A percentile compares a stretch with the other conserved stretches of the same genome.
These are phyloP conservation scores for Kwoniella europaea DNA, from an alignment of 768 basidiomycete species.

Conservation along the genomic window DNA sequence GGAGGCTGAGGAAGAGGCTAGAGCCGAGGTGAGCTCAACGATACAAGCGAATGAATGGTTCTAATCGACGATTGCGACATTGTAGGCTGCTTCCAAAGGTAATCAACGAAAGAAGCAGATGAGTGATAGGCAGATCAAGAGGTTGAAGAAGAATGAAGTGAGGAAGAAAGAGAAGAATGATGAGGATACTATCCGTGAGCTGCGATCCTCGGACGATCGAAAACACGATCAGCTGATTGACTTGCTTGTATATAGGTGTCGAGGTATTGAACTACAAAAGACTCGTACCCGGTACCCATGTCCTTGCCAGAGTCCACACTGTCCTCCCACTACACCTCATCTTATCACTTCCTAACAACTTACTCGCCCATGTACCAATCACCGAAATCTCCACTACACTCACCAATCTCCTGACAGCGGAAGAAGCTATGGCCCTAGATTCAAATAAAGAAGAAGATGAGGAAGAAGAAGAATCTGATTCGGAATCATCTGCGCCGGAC, in stretches of 20 bases:
- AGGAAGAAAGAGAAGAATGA: conserved; percentile 48
- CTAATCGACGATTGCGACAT: conserved; percentile 12
- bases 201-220: background rate
- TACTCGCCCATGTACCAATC: conserved; percentile 90
- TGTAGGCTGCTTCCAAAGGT: conserved; percentile 21
- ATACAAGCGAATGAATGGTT: background rate
- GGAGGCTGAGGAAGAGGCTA: conserved; percentile 76
- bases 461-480: conserved; percentile 61
- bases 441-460: conserved; percentile 62
- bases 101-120: conserved; percentile 60
- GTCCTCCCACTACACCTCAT: conserved; percentile 87
- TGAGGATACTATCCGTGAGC: conserved; percentile 63
- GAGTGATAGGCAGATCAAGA: conserved; percentile 55
- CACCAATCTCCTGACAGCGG: conserved; percentile 71
- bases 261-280: conserved; percentile 97
- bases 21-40: conserved; percentile 58
- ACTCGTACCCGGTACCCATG: conserved; percentile 78
- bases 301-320: conserved; percentile 83
- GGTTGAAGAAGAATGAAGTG: conserved; percentile 56
- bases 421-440: conserved; percentile 55
- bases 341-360: conserved; percentile 92
- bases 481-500: conserved; percentile 63
- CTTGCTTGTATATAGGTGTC: conserved; percentile 61
- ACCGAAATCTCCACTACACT: conserved; percentile 84
- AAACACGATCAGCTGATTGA: background rate